Evolutionary conservation across 805 yeast genomes (phyloP).

Genomic region (Candida boidinii): DNA sequence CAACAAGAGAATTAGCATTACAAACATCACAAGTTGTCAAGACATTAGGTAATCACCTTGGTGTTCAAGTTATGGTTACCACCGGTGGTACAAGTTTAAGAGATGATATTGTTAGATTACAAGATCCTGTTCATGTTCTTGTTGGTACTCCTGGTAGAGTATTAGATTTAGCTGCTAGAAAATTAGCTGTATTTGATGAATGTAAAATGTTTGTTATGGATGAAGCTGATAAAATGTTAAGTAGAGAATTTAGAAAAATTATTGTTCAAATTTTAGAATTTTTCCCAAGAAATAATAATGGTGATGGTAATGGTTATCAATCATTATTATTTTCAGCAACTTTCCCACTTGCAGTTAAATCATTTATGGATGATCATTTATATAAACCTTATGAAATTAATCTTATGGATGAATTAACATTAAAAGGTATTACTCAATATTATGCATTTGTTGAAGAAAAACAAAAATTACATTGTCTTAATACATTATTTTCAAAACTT

Average conservation of each 20-base stretch:
- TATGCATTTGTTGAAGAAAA: conserved; percentile 98
- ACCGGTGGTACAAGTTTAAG: conserved; percentile 94
- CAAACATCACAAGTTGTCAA: conserved; percentile 97
- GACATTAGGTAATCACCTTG: conserved; percentile 90
- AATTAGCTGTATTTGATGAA: conserved; percentile 76
- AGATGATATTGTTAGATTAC: conserved; percentile 89
- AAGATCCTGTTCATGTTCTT: conserved; percentile 86
- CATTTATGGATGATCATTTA: conserved; percentile 86
- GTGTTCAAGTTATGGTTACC: conserved; percentile 91
- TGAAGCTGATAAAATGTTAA: conserved; percentile 95
- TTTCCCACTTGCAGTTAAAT: conserved; percentile 88
- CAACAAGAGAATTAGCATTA: conserved; percentile 95
- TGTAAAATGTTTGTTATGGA: conserved; percentile 93
- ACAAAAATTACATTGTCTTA: conserved; percentile 91
- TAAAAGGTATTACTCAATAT: conserved; percentile 93
- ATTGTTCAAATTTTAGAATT: conserved; percentile 79
- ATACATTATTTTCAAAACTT: conserved; percentile 87
- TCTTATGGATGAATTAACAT: conserved; percentile 93
- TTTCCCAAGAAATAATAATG: conserved; percentile 47
- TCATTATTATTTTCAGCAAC: conserved; percentile 90
- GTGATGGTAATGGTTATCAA: conserved; percentile 49
- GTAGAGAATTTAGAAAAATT: conserved; percentile 80
- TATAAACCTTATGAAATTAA: conserved; percentile 92
- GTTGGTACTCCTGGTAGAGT: conserved; percentile 99
- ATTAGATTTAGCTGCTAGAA: conserved; percentile 84